These are phyloP conservation scores for Madurella fahalii DNA, from an alignment of 2,329 filamentous ascomycete genomes.

Conservation along the genomic window DNA sequence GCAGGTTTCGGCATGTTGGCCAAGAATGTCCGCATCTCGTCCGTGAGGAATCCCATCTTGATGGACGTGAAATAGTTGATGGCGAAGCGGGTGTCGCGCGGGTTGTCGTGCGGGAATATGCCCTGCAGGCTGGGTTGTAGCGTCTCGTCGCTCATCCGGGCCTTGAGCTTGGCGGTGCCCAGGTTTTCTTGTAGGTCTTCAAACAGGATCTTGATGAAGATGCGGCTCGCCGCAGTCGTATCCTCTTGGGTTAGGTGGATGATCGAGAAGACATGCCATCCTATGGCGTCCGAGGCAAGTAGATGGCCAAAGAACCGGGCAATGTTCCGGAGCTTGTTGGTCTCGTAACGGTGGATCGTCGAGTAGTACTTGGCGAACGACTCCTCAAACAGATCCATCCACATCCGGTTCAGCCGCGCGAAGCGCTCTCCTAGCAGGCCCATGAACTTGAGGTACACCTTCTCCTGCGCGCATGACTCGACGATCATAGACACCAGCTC, in stretches of 20 bases:
- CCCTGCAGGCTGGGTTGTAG: constrained; percentile 76
- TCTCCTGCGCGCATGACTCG: constrained; percentile 93
- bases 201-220: constrained; percentile 97
- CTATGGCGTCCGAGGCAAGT: constrained; percentile 80
- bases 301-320: constrained; percentile 93
- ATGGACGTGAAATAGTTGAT: constrained; percentile 99
- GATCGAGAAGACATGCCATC: constrained; percentile 82
- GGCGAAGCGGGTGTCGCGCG: constrained; percentile 87
- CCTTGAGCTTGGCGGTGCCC: constrained; percentile 74
- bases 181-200: constrained; percentile 86
- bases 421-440: constrained; percentile 92
- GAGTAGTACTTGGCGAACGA: constrained; percentile 92
- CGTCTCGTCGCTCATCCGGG: constrained; percentile 71
- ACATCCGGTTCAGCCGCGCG: constrained; percentile 90
- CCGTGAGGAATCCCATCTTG: constrained; percentile 89
- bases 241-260: constrained; percentile 95
- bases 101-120: constrained; percentile 84
- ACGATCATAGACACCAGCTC: constrained; percentile 96
- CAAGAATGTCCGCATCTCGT: constrained; percentile 88
- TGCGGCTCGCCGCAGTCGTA: constrained; percentile 91
- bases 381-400: constrained; percentile 89
- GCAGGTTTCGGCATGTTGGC: constrained; percentile 86
- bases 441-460: constrained; percentile 96
- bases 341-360: constrained; percentile 95
- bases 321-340: constrained; percentile 90